Conservation (phyloP, 2,329 filamentous ascomycete species). For the Fusarium tjaetaba region DNA sequence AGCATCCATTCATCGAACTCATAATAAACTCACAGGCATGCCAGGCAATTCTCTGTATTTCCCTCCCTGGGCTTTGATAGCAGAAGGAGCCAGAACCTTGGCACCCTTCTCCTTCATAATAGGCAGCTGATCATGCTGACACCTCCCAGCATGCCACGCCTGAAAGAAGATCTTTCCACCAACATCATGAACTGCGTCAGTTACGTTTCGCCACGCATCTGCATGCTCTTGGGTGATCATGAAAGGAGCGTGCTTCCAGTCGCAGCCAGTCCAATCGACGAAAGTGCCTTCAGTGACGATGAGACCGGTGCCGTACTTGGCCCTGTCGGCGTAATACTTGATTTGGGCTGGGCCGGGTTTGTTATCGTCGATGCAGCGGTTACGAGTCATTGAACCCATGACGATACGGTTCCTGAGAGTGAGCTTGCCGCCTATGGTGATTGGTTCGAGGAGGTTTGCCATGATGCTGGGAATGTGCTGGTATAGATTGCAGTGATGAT, state of each 20-base stretch:
- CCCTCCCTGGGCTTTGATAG: background rate
- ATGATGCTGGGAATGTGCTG: background rate
- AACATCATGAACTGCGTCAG: background rate
- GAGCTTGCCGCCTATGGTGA: background rate
- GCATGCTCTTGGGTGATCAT: background rate
- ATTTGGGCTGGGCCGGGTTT: background rate
- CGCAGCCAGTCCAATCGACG: background rate
- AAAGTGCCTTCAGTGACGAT: constrained; percentile 6
- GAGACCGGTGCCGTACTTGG: background rate
- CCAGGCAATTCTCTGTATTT: constrained; percentile 6
- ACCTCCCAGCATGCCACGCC: constrained; percentile 14
- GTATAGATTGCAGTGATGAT: background rate
- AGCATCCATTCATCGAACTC: fast-evolving
- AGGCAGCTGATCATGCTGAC: constrained; percentile 10
- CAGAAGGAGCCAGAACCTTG: constrained; percentile 1
- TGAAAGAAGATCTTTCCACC: constrained; percentile 11
- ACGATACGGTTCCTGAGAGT: constrained; percentile 3
- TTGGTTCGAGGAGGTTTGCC: constrained; percentile 8
- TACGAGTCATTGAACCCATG: constrained; percentile 27
- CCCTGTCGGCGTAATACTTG: constrained; percentile 10
- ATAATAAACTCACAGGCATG: background rate
- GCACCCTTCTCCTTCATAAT: background rate
- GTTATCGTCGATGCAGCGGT: constrained; percentile 9
- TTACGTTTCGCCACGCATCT: background rate
- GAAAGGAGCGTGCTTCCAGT: background rate